Conservation (phyloP, 164 flowering plant genomes). For the Vitis rupestris region DNA sequence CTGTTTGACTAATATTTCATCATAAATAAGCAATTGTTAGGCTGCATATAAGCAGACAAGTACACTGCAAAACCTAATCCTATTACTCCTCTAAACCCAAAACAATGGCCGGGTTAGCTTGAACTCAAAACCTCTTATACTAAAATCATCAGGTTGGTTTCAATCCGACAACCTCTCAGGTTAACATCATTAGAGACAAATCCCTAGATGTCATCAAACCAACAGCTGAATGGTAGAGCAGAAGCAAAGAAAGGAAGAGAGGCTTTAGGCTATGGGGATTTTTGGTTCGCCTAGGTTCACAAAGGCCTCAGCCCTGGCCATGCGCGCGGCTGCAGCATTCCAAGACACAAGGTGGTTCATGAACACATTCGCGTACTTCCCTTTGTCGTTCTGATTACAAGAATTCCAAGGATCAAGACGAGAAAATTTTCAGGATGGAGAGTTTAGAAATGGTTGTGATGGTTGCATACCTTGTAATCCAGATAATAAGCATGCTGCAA, state of each 20-base stretch:
- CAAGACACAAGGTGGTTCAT: constrained; percentile 89
- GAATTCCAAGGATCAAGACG: constrained; percentile 2
- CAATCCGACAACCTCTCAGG: too few relatives aligned
- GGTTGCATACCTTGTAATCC: constrained; percentile 73
- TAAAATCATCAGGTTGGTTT: background rate
- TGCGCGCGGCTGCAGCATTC: constrained; percentile 66
- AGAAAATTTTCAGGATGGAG: background rate
- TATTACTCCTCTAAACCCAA: too few relatives aligned
- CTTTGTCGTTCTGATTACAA: constrained; percentile 64
- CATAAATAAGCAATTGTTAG: too few relatives aligned
- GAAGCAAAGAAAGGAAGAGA: background rate
- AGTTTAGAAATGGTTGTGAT: background rate
- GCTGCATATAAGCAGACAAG: too few relatives aligned
- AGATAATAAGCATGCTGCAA: constrained; percentile 89
- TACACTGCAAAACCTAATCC: too few relatives aligned
- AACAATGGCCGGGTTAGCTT: background rate
- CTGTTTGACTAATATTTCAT: too few relatives aligned
- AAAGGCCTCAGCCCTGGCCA: constrained; percentile 78
- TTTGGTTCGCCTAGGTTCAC: constrained; percentile 90
- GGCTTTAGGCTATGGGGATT: constrained; percentile 66
- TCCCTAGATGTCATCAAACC: too few relatives aligned
- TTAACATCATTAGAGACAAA: too few relatives aligned
- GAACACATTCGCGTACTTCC: constrained; percentile 56
- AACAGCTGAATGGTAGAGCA: too few relatives aligned
- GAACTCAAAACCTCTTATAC: background rate